phyloP scores from a whole-genome alignment of 2,329 filamentous ascomycete genomes.

The Talaromyces sp. region DNA sequence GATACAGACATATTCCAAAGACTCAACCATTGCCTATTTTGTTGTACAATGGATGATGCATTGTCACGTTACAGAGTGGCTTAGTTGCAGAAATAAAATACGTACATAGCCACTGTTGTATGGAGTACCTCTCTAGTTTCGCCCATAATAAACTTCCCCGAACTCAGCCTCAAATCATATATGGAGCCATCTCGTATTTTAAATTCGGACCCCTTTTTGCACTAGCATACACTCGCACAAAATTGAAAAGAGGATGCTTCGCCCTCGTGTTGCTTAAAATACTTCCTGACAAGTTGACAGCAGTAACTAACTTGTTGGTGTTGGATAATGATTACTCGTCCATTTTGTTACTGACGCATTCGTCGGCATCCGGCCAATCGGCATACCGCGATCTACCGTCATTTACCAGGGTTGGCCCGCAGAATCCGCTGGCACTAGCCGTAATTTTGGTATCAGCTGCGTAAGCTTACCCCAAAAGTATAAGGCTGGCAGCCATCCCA shows the following conservation, averaged over 20 bases:
- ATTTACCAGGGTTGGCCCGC: not conserved
- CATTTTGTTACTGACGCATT: not conserved
- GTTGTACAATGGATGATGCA: too few relatives aligned
- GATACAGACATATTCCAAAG: too few relatives aligned
- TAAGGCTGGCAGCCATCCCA: not conserved
- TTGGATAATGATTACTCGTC: not conserved
- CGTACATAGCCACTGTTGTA: too few relatives aligned
- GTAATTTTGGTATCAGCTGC: not conserved
- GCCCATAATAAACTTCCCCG: not conserved
- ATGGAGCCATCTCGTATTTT: not conserved
- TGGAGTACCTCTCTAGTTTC: too few relatives aligned
- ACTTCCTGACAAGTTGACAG: not conserved
- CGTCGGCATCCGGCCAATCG: not conserved
- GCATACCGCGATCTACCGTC: not conserved
- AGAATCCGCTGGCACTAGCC: not conserved
- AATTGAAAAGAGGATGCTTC: too few relatives aligned
- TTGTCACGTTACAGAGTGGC: too few relatives aligned
- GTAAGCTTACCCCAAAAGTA: not conserved
- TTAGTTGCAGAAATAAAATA: too few relatives aligned
- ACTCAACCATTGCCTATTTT: too few relatives aligned
- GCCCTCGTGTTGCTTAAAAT: not conserved
- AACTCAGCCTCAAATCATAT: slow-evolving; percentile 3
- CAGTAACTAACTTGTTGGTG: not conserved
- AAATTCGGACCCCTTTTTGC: not conserved
- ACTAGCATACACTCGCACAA: not conserved